Evolutionary conservation across 2,329 filamentous ascomycete species (phyloP).

Genomic region (Basipetospora sp.): DNA sequence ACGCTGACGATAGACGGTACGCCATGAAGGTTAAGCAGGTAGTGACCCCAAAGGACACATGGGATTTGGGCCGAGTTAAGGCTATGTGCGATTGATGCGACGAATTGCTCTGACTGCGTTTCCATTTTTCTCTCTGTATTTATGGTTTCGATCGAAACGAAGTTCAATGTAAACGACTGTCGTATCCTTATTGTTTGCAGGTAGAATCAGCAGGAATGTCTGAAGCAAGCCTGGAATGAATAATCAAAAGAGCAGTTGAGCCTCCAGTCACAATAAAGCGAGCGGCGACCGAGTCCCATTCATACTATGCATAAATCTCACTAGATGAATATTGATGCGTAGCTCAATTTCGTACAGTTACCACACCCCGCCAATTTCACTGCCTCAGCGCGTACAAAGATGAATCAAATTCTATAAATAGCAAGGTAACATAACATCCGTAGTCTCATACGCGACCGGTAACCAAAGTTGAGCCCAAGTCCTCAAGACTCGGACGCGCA

Average conservation of each 20-base stretch:
- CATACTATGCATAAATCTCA: not conserved
- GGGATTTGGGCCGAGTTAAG: slow-evolving; percentile 11
- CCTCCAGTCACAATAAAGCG: no score
- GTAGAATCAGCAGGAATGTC: not conserved
- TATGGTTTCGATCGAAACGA: not conserved
- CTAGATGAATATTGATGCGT: not conserved
- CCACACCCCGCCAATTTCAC: no score
- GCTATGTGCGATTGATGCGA: slow-evolving; percentile 9
- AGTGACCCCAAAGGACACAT: slow-evolving; percentile 13
- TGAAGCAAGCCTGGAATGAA: not conserved
- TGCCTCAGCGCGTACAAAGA: no score
- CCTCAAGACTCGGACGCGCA: no score
- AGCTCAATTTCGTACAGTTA: no score
- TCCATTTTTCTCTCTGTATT: not conserved
- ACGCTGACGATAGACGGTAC: slow-evolving; percentile 11
- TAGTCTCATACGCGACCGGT: no score
- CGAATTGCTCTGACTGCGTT: slow-evolving; percentile 6
- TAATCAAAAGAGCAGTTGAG: not conserved
- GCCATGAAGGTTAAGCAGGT: slow-evolving; percentile 12
- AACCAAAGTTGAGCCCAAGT: no score
- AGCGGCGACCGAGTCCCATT: no score
- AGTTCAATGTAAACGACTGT: not conserved
- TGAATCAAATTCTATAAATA: no score
- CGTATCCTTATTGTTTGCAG: not conserved
- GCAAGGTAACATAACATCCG: no score